phyloP scores from a whole-genome alignment of 2,329 filamentous ascomycete species.

The Calonectria hawksworthii region DNA sequence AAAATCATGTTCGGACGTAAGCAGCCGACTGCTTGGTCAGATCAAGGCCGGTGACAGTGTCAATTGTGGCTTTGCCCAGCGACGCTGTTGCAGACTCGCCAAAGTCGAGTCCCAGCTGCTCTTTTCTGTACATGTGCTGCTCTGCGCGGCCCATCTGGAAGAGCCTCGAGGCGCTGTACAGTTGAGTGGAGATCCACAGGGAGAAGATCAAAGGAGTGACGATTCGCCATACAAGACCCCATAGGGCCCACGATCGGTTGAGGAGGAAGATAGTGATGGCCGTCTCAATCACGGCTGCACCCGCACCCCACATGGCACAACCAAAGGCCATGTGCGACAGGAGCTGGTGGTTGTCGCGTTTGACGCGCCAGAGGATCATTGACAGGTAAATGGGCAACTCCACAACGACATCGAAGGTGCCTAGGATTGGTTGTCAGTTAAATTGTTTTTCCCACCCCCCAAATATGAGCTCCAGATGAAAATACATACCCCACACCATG shows the following conservation, averaged over 20 bases:
- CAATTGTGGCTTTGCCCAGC: not conserved
- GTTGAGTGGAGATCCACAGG: not conserved
- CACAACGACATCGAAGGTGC: not conserved
- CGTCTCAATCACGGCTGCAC: not conserved
- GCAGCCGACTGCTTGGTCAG: not conserved
- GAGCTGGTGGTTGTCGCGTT: not conserved
- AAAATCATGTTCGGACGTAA: not conserved
- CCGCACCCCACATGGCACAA: not conserved
- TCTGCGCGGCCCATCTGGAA: not conserved
- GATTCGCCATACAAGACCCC: not conserved
- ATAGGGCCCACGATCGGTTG: not conserved
- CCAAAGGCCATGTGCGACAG: not conserved
- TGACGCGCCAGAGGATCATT: not conserved
- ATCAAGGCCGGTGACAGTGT: not conserved
- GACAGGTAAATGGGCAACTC: not conserved
- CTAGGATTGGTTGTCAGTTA: not conserved
- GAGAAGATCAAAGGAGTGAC: not conserved
- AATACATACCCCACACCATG: slow-evolving; percentile 1
- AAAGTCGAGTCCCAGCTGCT: not conserved
- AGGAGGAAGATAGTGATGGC: not conserved
- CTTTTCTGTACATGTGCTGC: not conserved
- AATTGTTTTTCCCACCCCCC: not conserved
- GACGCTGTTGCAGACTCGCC: not conserved
- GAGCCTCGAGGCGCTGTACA: slow-evolving; percentile 1
- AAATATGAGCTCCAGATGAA: no score